phyloP scores from a whole-genome alignment of 495 filamentous ascomycete species.

The Gamarada debralockiae region DNA sequence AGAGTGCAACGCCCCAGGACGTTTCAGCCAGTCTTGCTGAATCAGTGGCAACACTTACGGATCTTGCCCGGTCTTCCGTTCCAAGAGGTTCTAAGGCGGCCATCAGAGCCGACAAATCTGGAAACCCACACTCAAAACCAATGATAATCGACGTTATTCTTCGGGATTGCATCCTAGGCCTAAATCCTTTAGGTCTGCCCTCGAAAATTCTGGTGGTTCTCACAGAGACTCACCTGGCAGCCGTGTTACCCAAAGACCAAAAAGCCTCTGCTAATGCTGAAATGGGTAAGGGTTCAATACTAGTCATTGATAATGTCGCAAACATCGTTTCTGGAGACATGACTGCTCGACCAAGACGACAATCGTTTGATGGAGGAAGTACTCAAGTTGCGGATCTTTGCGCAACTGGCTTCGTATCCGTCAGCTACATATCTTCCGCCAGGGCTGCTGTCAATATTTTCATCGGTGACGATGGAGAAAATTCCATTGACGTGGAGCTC shows the following conservation, averaged over 20 bases:
- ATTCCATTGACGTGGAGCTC: slow-evolving; percentile 74
- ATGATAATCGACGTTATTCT: slow-evolving; percentile 70
- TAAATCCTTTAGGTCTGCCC: slow-evolving; percentile 74
- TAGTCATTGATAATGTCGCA: slow-evolving; percentile 75
- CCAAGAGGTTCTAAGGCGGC: neutral
- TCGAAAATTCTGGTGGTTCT: slow-evolving; percentile 76
- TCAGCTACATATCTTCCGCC: slow-evolving; percentile 80
- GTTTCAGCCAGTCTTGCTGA: slow-evolving; percentile 70
- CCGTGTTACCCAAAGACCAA: slow-evolving; percentile 55
- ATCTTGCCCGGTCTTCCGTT: slow-evolving; percentile 32
- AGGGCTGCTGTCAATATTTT: slow-evolving; percentile 57
- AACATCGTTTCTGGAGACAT: slow-evolving; percentile 32
- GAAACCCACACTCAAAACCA: slow-evolving; percentile 31
- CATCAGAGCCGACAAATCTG: neutral
- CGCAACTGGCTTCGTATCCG: slow-evolving; percentile 71
- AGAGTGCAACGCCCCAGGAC: slow-evolving; percentile 67
- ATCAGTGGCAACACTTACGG: slow-evolving; percentile 75
- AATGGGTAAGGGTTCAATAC: slow-evolving; percentile 72
- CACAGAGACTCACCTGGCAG: slow-evolving; percentile 66
- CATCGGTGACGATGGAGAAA: slow-evolving; percentile 47
- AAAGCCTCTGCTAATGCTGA: slow-evolving; percentile 58
- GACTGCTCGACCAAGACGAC: slow-evolving; percentile 34
- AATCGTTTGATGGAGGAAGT: slow-evolving; percentile 44
- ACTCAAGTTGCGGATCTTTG: slow-evolving; percentile 64
- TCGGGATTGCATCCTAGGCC: slow-evolving; percentile 73